A percentile compares a stretch with the other conserved stretches of the same genome.
These are phyloP conservation scores for Gardenia jasminoides DNA, from an alignment of 257 asterid species.

Conservation along the genomic window DNA sequence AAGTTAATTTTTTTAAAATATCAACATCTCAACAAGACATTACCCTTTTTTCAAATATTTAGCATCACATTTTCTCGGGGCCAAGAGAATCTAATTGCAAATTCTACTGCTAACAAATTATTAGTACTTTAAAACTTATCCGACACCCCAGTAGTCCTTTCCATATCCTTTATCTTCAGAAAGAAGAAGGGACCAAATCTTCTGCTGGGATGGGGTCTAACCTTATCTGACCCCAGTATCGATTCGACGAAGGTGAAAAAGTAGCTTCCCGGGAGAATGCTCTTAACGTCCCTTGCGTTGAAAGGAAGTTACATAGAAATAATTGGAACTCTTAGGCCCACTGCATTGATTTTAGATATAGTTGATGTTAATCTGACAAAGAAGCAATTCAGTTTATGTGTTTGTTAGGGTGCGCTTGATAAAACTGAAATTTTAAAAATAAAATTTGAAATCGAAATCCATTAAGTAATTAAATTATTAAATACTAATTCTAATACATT, in stretches of 20 bases:
- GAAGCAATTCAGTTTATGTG: background rate
- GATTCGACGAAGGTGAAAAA: background rate
- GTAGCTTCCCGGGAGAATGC: background rate
- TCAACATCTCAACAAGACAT: too few relatives aligned
- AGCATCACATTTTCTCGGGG: background rate
- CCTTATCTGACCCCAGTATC: background rate
- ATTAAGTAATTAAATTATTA: too few relatives aligned
- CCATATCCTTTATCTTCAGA: background rate
- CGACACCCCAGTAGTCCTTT: background rate
- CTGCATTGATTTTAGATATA: background rate
- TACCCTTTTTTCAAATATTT: too few relatives aligned
- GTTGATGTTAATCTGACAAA: background rate
- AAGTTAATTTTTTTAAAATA: too few relatives aligned
- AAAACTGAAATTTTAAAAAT: too few relatives aligned
- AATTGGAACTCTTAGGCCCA: background rate
- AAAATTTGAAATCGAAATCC: too few relatives aligned
- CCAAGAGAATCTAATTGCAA: background rate
- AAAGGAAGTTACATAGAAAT: background rate
- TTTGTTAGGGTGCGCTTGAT: background rate
- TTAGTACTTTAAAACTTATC: background rate
- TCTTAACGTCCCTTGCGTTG: slow-evolving; percentile 1
- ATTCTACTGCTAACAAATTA: background rate
- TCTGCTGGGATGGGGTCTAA: background rate
- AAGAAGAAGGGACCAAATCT: too few relatives aligned
- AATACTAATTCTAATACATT: too few relatives aligned